Evolutionary conservation across 139 green algal species (phyloP), one percentile per base, ranked within the genome.

Genomic region (Coelastrella sp.): DNA sequence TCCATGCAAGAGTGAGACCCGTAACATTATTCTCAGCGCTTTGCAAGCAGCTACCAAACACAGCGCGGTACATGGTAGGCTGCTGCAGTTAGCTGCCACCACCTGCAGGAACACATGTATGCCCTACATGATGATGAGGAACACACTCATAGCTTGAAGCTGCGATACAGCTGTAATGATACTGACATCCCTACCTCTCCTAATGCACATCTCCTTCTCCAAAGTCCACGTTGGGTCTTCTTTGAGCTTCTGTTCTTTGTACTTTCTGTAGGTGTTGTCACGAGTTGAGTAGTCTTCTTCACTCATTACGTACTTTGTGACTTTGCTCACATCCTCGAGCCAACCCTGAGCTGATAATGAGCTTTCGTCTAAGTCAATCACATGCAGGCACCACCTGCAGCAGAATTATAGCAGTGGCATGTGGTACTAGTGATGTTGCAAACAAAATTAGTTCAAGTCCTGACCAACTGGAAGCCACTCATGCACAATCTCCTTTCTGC

Each of bases 221-320:
- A 99, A 87, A 13, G 95, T 98, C 98, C 98, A 99, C 6, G 75
- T 94, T 60, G 98, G 97, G 89, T 99, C 98, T 22, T 96, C 92
- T 57, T 91, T 89, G 23, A 98, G 89, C 93, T 97, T 97, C 47
- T 92, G 85, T 87, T 97, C 85, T 93, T 98, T 98, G 93, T 93
- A 99, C 73, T 81, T 88, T 57, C 91, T 93, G 93, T 98, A 99
- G 3, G 98, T 99, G 80, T 98, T 97, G 75, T 99, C 98, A 13
- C 97, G 91, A 78, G 93, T 92, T 64, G 94, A 89, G 85, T 99
- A 99, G 11, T 96, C 98, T 80, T 98, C 97, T 59, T 99, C 98
- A 57, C 95, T 97, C 93, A 99, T 99, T 3, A 94, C 93, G 82
- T 99, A 99, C 95, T 99, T 99, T 60, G 83, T 88, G 58, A 88